Evolutionary conservation across 306 rosid genomes (phyloP).

Genomic region (Erythrophleum fordii): DNA sequence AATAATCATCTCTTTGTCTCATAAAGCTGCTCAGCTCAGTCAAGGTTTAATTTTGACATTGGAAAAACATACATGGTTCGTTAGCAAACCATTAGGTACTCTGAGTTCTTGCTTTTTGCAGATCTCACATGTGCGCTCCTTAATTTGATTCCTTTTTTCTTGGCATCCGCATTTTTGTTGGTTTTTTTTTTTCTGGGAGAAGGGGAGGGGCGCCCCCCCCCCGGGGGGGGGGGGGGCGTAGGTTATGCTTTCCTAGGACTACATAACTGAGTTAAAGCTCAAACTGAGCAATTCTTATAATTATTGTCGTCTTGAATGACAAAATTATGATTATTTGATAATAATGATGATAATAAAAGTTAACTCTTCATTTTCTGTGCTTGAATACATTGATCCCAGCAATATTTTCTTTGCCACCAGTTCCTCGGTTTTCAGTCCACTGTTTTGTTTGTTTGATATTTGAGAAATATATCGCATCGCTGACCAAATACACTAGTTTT

Average conservation of each 20-base stretch:
- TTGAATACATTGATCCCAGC: background rate
- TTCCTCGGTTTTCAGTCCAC: slow-evolving; percentile 30
- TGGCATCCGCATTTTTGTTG: background rate
- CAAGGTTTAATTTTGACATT: slow-evolving; percentile 26
- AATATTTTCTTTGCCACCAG: slow-evolving; percentile 21
- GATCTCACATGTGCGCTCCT: slow-evolving; percentile 28
- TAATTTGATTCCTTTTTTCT: slow-evolving; percentile 22
- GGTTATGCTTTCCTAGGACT: slow-evolving; percentile 23
- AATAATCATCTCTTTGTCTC: slow-evolving; percentile 41
- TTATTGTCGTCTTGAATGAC: slow-evolving; percentile 12
- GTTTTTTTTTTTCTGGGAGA: background rate
- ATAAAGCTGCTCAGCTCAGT: slow-evolving; percentile 38
- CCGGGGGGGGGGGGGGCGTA: slow-evolving; percentile 1
- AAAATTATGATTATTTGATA: background rate
- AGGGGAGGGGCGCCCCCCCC: background rate
- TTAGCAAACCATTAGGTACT: slow-evolving; percentile 28
- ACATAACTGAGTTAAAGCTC: slow-evolving; percentile 8
- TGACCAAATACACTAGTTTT: slow-evolving; percentile 11
- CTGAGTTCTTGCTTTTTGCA: slow-evolving; percentile 25
- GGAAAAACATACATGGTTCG: slow-evolving; percentile 34
- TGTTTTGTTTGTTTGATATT: slow-evolving; percentile 14
- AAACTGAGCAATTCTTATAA: slow-evolving; percentile 28
- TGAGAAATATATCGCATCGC: slow-evolving; percentile 15
- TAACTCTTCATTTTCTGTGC: slow-evolving; percentile 31
- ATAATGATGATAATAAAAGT: slow-evolving; percentile 6